A percentile compares a stretch with the other conserved stretches of the same genome.
Conservation (phyloP, 305 asterid species). For the Ruellia speciosa region DNA sequence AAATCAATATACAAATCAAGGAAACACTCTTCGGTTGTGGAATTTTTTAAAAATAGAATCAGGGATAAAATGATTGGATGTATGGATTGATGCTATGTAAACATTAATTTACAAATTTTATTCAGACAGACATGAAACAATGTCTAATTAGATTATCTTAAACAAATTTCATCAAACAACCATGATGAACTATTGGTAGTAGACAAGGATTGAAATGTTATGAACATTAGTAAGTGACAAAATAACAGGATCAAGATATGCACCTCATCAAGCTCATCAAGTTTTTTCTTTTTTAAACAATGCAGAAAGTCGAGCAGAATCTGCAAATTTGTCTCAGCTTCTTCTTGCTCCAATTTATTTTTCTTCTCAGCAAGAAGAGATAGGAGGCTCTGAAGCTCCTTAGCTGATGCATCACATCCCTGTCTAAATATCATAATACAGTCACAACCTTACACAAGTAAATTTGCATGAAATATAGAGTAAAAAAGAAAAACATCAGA, state of each 20-base stretch:
- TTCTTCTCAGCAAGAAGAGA: slow-evolving; percentile 71
- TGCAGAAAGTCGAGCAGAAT: slow-evolving; percentile 69
- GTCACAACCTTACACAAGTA: slow-evolving; percentile 27
- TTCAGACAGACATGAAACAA: too few relatives aligned
- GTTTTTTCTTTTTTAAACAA: slow-evolving; percentile 62
- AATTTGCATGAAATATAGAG: slow-evolving; percentile 12
- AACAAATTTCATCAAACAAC: too few relatives aligned
- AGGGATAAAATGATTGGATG: too few relatives aligned
- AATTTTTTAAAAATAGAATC: too few relatives aligned
- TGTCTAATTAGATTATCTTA: too few relatives aligned
- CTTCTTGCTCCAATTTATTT: slow-evolving; percentile 89
- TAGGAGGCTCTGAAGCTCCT: slow-evolving; percentile 70
- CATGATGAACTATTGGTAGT: too few relatives aligned
- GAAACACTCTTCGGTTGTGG: too few relatives aligned
- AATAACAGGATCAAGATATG: slow-evolving; percentile 23
- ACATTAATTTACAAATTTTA: too few relatives aligned
- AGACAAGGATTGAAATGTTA: too few relatives aligned
- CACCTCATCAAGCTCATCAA: slow-evolving; percentile 89
- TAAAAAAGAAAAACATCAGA: background rate
- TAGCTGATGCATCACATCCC: slow-evolving; percentile 80
- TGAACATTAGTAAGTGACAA: too few relatives aligned
- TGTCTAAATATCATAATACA: slow-evolving; percentile 45
- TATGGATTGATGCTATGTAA: too few relatives aligned
- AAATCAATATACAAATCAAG: too few relatives aligned
- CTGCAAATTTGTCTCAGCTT: slow-evolving; percentile 77